A percentile compares a stretch with the other conserved stretches of the same genome.
These are phyloP conservation scores for Pleurotus salmoneostramineus DNA, from an alignment of 768 basidiomycete species.

Conservation along the genomic window DNA sequence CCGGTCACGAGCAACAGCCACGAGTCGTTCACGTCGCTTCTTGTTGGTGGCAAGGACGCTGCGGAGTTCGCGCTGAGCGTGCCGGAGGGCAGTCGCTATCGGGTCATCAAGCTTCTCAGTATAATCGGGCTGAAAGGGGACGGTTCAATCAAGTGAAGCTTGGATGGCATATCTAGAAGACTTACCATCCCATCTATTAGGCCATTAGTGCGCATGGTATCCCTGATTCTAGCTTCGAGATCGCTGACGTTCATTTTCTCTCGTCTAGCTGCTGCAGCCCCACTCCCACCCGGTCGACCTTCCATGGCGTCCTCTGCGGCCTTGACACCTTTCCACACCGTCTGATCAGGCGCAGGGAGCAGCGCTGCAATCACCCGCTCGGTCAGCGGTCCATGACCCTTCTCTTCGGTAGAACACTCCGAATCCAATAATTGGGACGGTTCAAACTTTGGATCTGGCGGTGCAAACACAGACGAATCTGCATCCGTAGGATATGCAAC, in stretches of 20 bases:
- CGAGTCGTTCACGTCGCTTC: constrained; percentile 70
- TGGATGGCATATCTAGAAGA: constrained; percentile 12
- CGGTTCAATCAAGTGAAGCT: neutral
- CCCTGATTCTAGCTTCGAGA: constrained; percentile 68
- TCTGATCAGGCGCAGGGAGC: constrained; percentile 62
- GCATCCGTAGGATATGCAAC: constrained; percentile 10
- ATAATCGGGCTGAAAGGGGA: constrained; percentile 58
- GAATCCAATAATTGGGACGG: constrained; percentile 75
- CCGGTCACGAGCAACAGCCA: constrained; percentile 75
- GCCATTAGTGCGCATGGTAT: constrained; percentile 76
- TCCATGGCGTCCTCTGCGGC: constrained; percentile 85
- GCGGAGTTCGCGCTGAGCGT: constrained; percentile 80
- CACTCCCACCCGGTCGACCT: constrained; percentile 75
- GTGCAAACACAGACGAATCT: constrained; percentile 19
- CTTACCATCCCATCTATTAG: constrained; percentile 67
- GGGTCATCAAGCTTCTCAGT: constrained; percentile 87
- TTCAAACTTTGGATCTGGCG: constrained; percentile 72
- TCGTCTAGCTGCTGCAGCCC: constrained; percentile 68
- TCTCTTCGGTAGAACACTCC: constrained; percentile 67
- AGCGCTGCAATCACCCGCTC: constrained; percentile 79
- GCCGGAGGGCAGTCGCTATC: constrained; percentile 84
- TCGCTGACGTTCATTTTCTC: constrained; percentile 79
- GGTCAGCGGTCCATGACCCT: constrained; percentile 83
- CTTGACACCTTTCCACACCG: constrained; percentile 73
- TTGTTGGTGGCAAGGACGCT: constrained; percentile 80